Conservation (phyloP, 305 asterid genomes). For the Nicotiana rustica region DNA sequence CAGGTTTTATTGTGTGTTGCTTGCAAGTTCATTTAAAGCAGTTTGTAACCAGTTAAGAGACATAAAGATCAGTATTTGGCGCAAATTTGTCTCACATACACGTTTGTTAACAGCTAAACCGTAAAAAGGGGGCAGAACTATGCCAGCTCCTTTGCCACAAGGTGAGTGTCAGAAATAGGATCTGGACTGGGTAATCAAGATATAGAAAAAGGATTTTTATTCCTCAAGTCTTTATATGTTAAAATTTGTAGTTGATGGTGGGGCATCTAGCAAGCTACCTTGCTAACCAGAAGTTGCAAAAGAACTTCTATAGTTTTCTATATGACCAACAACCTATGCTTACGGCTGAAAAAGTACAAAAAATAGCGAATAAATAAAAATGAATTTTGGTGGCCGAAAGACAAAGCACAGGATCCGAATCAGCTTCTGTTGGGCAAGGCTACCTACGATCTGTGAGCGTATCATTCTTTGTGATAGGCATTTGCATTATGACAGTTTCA, state of each 20-base stretch:
- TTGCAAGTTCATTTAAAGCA: constrained; percentile 11
- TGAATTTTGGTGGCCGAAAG: background rate
- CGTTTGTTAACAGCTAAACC: background rate
- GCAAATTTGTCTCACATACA: background rate
- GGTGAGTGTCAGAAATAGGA: background rate
- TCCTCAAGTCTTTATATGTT: background rate
- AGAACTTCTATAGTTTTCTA: background rate
- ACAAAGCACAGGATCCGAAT: background rate
- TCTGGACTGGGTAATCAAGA: background rate
- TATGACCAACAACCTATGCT: background rate
- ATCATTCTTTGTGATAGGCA: background rate
- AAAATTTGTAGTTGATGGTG: background rate
- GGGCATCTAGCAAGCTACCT: background rate
- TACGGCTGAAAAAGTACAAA: background rate
- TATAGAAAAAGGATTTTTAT: background rate
- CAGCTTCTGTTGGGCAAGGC: background rate
- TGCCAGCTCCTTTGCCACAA: background rate
- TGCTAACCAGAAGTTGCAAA: background rate
- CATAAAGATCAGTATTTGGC: background rate
- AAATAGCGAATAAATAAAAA: too few relatives aligned
- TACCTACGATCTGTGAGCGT: background rate
- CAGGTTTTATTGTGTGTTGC: background rate
- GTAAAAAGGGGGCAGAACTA: background rate
- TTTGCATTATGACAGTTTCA: background rate
- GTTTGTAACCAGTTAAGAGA: background rate